phyloP scores from a whole-genome alignment of 441 rosid genomes.

The Brassica balearica region DNA sequence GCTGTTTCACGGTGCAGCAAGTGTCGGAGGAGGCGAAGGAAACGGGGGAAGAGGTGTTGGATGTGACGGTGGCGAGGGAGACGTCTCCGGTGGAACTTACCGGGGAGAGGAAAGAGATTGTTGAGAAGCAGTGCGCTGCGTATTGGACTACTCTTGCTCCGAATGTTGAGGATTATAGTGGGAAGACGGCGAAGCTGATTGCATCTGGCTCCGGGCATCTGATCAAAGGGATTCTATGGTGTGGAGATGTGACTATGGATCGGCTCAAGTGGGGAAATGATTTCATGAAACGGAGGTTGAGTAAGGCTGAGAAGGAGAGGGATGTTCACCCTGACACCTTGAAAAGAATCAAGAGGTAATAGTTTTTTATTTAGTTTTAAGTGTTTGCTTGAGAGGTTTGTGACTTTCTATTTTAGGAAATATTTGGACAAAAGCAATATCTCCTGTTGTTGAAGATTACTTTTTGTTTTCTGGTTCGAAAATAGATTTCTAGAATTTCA shows the following conservation, averaged over 20 bases:
- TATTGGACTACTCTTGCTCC: conserved; percentile 97
- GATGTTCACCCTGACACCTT: conserved; percentile 70
- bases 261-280: conserved; percentile 83
- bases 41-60: conserved; percentile 53
- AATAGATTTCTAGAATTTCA: neutral
- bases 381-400: neutral
- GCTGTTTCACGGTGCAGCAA: conserved; percentile 66
- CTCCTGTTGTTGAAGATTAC: neutral
- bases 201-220: conserved; percentile 87
- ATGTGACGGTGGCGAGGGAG: conserved; percentile 58
- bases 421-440: neutral
- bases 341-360: conserved; percentile 76
- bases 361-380: neutral
- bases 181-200: conserved; percentile 66
- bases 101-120: conserved; percentile 60
- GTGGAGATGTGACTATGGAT: conserved; percentile 96
- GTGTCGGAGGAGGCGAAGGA: conserved; percentile 52
- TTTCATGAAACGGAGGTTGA: conserved; percentile 68
- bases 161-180: conserved; percentile 90
- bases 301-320: conserved; percentile 45
- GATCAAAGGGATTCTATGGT: conserved; percentile 92
- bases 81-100: conserved; percentile 70
- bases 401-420: neutral
- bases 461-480: neutral
- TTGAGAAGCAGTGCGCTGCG: conserved; percentile 74